A percentile compares a stretch with the other conserved stretches of the same genome.
Conservation (phyloP, 345 rosid genomes). For the Brassica cretica region DNA sequence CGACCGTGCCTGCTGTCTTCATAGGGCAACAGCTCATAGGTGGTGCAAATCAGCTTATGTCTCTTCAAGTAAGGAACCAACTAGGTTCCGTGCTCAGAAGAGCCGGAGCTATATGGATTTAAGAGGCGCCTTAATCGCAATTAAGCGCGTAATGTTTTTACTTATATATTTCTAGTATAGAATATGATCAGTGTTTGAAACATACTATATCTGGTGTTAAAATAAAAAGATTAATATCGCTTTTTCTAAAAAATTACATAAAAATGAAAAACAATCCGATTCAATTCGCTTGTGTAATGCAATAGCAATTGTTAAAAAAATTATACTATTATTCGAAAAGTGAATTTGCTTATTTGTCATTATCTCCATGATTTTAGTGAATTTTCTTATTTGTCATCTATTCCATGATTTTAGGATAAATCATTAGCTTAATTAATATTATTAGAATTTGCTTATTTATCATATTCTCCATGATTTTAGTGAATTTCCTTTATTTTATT, state of each 20-base stretch:
- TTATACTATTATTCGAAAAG: too few relatives aligned
- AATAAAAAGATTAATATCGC: background rate
- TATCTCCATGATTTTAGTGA: too few relatives aligned
- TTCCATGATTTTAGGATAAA: too few relatives aligned
- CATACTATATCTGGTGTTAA: background rate
- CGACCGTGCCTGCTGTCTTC: conserved; percentile 73
- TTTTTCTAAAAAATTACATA: background rate
- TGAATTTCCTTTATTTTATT: too few relatives aligned
- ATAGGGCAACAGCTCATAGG: conserved; percentile 74
- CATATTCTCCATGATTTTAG: too few relatives aligned
- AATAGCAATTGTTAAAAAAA: background rate
- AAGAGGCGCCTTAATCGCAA: conserved; percentile 17
- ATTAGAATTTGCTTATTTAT: too few relatives aligned
- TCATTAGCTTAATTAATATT: too few relatives aligned
- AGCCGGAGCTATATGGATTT: conserved; percentile 90
- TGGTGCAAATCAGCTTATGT: conserved; percentile 66
- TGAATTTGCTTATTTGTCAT: too few relatives aligned
- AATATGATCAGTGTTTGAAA: conserved; percentile 8
- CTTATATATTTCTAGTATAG: conserved; percentile 19
- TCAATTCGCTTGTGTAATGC: background rate
- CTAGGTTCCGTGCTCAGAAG: conserved; percentile 59
- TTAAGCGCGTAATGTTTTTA: background rate
- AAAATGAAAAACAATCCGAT: background rate
- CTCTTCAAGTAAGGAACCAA: conserved; percentile 67
- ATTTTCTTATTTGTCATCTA: too few relatives aligned